Conservation (phyloP, 2,329 filamentous ascomycete species). For the Aureobasidium musti region DNA sequence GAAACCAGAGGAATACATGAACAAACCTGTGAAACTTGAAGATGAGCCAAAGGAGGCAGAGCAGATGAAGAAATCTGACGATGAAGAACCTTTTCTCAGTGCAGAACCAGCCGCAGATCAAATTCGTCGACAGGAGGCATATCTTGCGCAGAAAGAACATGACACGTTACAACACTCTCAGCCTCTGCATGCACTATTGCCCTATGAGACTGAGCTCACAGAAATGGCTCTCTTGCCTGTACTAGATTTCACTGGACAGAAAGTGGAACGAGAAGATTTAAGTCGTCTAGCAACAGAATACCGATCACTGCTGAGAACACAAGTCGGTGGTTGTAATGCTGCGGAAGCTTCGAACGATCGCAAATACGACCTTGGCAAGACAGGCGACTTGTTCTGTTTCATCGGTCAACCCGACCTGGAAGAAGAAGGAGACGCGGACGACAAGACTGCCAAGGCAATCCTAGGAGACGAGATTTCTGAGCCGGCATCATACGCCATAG, state of each 20-base stretch:
- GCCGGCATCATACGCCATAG: conserved; percentile 2
- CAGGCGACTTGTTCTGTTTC: conserved; percentile 68
- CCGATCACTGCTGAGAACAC: conserved; percentile 59
- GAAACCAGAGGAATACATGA: conserved; percentile 65
- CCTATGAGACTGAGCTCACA: conserved; percentile 52
- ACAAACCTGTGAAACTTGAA: not conserved
- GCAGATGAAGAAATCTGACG: conserved; percentile 20
- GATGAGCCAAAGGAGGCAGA: conserved; percentile 13
- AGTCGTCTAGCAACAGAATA: conserved; percentile 55
- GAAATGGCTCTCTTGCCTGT: conserved; percentile 57
- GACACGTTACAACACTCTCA: conserved; percentile 55
- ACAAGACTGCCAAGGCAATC: conserved; percentile 23
- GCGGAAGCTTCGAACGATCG: conserved; percentile 42
- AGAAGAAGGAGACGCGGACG: conserved; percentile 3
- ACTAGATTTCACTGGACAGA: conserved; percentile 64
- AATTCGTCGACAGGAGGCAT: conserved; percentile 40
- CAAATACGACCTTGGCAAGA: conserved; percentile 44
- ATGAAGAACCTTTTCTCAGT: conserved; percentile 44
- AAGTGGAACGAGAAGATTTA: conserved; percentile 46
- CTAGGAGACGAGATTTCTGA: conserved; percentile 1
- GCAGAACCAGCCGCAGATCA: conserved; percentile 35
- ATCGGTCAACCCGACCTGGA: conserved; percentile 29
- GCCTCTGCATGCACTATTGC: conserved; percentile 51
- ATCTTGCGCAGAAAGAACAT: conserved; percentile 40
- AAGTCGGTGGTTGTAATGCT: conserved; percentile 66